Percentiles rank a stretch among this genome's conserved stretches.
Conservation (phyloP, 2,329 filamentous ascomycete genomes). For the Onygena corvina region DNA sequence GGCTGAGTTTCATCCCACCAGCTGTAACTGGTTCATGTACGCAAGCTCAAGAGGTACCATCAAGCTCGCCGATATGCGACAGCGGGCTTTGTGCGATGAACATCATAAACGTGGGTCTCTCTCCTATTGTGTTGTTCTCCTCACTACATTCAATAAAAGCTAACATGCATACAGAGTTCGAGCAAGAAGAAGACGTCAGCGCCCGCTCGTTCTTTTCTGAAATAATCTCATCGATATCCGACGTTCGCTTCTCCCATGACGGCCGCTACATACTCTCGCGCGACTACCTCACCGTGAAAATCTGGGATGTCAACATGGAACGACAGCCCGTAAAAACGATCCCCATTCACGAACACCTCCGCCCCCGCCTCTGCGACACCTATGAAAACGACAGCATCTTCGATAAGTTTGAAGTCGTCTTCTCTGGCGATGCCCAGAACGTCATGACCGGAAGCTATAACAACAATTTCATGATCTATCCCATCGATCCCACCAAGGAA, state of each 20-base stretch:
- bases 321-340: conserved; percentile 95
- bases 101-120: conserved; percentile 73
- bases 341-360: conserved; percentile 92
- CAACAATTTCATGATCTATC: conserved; percentile 99
- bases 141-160: background rate
- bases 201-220: conserved; percentile 98
- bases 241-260: conserved; percentile 93
- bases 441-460: conserved; percentile 99
- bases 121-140: conserved; percentile 7
- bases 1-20: conserved; percentile 89
- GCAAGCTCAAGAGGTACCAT: conserved; percentile 98
- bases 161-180: conserved; percentile 58
- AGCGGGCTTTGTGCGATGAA: conserved; percentile 89
- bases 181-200: conserved; percentile 94
- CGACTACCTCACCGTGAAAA: conserved; percentile 97
- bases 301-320: conserved; percentile 99
- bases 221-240: conserved; percentile 98
- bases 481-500: conserved; percentile 88
- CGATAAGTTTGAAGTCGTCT: conserved; percentile 98
- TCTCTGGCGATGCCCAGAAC: conserved; percentile 95
- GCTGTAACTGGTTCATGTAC: conserved; percentile 99
- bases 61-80: conserved; percentile 95
- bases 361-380: conserved; percentile 88
- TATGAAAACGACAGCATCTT: conserved; percentile 99
- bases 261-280: conserved; percentile 94